Evolutionary conservation across 73 alveolate genomes (phyloP).

Genomic region (Uronychia binucleata): DNA sequence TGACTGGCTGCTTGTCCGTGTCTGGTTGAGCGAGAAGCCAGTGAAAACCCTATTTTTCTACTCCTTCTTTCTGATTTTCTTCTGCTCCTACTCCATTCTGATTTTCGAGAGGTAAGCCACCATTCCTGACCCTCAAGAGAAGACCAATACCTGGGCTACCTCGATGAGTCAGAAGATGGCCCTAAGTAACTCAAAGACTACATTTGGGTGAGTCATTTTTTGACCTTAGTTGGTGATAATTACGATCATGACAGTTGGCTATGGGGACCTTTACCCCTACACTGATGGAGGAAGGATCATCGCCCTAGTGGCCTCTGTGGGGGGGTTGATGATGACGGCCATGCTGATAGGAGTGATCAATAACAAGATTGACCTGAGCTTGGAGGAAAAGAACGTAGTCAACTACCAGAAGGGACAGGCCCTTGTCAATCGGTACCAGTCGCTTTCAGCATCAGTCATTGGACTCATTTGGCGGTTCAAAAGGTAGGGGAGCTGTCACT

Average conservation of each 20-base stretch:
- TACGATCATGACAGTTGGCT: not conserved
- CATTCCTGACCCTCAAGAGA: not conserved
- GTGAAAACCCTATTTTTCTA: not conserved
- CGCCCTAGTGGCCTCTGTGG: not conserved
- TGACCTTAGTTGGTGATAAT: not conserved
- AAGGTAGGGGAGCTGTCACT: not conserved
- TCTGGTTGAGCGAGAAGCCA: not conserved
- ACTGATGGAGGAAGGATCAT: not conserved
- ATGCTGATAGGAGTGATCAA: not conserved
- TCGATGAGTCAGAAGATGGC: not conserved
- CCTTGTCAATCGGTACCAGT: not conserved
- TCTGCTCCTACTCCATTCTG: not conserved
- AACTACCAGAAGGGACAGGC: not conserved
- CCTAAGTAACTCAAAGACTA: not conserved
- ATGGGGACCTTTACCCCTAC: not conserved
- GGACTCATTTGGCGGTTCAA: not conserved
- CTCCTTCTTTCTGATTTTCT: not conserved
- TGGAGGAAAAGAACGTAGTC: not conserved
- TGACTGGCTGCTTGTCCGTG: not conserved
- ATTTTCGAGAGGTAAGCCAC: not conserved
- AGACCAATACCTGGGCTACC: not conserved
- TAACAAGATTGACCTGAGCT: not conserved
- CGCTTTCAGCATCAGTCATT: not conserved
- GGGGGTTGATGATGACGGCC: not conserved
- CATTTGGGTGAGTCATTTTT: not conserved